Evolutionary conservation across 2,329 filamentous ascomycete genomes (phyloP).

Genomic region (Stemphylium beticola): DNA sequence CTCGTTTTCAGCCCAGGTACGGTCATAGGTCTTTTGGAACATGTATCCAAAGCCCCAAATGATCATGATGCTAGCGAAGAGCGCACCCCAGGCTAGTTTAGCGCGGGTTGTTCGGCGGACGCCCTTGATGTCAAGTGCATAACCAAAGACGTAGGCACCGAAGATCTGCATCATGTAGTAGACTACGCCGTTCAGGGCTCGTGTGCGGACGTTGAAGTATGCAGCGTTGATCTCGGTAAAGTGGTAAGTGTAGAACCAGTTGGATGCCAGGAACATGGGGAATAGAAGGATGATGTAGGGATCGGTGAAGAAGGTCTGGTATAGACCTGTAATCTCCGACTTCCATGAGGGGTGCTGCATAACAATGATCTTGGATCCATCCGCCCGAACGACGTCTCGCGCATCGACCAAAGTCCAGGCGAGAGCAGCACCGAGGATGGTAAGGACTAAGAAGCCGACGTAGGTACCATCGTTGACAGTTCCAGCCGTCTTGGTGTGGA

Average conservation of each 20-base stretch:
- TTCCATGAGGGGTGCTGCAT: conserved; percentile 92
- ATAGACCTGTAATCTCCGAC: conserved; percentile 77
- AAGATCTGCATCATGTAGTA: conserved; percentile 82
- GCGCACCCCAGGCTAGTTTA: conserved; percentile 64
- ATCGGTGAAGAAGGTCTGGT: conserved; percentile 72
- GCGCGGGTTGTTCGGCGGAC: conserved; percentile 72
- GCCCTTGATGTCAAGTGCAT: conserved; percentile 65
- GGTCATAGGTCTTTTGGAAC: conserved; percentile 70
- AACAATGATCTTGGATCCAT: conserved; percentile 79
- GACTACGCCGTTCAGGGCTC: conserved; percentile 77
- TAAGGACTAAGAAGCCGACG: conserved; percentile 84
- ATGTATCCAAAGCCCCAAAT: conserved; percentile 86
- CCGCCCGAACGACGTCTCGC: conserved; percentile 72
- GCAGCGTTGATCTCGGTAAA: conserved; percentile 75
- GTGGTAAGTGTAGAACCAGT: conserved; percentile 82
- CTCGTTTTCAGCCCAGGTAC: conserved; percentile 39
- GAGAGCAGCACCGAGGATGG: conserved; percentile 72
- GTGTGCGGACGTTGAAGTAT: conserved; percentile 75
- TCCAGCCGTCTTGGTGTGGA: conserved; percentile 60
- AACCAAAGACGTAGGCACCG: conserved; percentile 75
- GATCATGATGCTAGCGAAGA: conserved; percentile 74
- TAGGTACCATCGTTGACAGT: conserved; percentile 81
- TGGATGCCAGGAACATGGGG: conserved; percentile 81
- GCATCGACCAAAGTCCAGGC: conserved; percentile 75
- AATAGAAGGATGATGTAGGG: conserved; percentile 77